Evolutionary conservation across 257 asterid genomes (phyloP).

Genomic region (Fraxinus americana): DNA sequence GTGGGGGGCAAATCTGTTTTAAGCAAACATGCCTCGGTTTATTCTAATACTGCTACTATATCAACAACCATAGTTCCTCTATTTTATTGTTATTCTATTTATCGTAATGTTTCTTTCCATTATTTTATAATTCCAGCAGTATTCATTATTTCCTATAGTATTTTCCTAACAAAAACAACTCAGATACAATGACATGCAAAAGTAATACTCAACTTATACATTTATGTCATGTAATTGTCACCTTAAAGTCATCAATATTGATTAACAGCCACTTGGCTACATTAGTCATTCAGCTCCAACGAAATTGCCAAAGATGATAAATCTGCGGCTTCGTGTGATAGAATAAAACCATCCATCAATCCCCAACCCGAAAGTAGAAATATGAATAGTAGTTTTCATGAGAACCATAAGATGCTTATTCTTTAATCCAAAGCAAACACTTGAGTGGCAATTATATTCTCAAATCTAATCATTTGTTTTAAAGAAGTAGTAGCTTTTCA

Average conservation of each 20-base stretch:
- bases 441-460: neutral
- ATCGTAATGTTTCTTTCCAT: no score
- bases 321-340: neutral
- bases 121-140: no score
- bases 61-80: no score
- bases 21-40: no score
- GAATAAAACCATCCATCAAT: neutral
- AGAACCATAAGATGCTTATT: constrained; percentile 9
- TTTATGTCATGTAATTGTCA: no score
- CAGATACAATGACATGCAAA: neutral
- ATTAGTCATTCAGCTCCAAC: neutral
- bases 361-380: neutral
- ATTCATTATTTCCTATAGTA: no score
- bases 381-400: neutral
- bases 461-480: neutral
- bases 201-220: neutral
- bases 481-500: neutral
- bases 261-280: neutral
- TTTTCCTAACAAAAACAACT: neutral
- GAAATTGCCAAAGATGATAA: neutral
- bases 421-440: constrained; percentile 16
- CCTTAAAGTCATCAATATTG: neutral
- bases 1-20: no score
- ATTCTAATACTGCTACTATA: no score
- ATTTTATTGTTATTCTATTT: no score